A percentile compares a stretch with the other conserved stretches of the same genome.
Evolutionary conservation across 2,329 filamentous ascomycete species (phyloP).

Genomic region (Colletotrichum horii): DNA sequence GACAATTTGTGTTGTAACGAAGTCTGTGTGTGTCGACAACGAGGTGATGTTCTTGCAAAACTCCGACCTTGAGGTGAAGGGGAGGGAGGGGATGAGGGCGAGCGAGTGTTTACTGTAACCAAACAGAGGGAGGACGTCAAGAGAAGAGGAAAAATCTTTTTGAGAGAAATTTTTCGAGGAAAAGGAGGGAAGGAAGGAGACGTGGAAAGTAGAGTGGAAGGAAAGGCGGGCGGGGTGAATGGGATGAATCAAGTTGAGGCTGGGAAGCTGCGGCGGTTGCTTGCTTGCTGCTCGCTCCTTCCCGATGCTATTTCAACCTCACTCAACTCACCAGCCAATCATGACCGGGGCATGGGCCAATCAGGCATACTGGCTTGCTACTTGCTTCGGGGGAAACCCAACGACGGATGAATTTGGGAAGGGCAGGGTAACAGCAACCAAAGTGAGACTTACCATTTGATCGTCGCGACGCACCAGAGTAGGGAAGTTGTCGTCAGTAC

Average conservation of each 20-base stretch:
- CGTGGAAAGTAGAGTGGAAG: neutral
- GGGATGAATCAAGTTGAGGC: constrained; percentile 11
- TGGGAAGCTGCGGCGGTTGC: neutral
- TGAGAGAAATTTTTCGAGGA: neutral
- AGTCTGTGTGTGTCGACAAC: constrained; percentile 1
- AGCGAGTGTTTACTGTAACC: neutral
- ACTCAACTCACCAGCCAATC: neutral
- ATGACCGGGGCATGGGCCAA: neutral
- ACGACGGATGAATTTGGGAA: neutral
- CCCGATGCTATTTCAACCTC: neutral
- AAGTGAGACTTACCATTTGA: constrained; percentile 54
- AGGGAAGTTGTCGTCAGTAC: constrained; percentile 85
- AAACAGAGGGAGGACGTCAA: neutral
- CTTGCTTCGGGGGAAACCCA: neutral
- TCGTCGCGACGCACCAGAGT: constrained; percentile 74
- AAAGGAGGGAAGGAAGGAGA: neutral
- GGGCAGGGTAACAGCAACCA: neutral
- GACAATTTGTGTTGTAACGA: constrained; percentile 18
- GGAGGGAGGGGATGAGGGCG: neutral
- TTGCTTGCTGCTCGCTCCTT: constrained; percentile 1
- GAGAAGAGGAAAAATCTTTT: neutral
- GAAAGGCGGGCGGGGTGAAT: neutral
- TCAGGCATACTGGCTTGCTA: neutral
- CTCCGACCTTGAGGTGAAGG: neutral
- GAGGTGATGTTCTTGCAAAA: constrained; percentile 2